Evolutionary conservation across 2,329 filamentous ascomycete species (phyloP), one percentile per base, ranked within the genome.

Genomic region (Alternaria infectoria): DNA sequence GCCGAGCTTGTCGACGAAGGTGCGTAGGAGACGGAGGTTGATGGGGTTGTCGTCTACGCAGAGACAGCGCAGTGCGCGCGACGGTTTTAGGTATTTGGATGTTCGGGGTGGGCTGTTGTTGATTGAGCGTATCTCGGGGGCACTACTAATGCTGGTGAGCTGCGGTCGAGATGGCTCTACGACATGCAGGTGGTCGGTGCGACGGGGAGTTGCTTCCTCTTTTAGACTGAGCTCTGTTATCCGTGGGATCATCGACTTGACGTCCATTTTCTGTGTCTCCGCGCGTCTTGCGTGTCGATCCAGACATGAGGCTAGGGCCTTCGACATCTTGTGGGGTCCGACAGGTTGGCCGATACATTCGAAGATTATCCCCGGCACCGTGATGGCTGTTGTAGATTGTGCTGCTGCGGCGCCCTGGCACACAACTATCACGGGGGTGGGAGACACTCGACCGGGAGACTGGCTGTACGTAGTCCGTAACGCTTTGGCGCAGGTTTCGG

Each of bases 11-110:
- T 76, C 69, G 21, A 80, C 69, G 40, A 81, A 79, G 3, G 76
- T 79, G 0, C 70, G 72, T 1, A 81, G 69, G 3, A 81, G 71
- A 1, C 73, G 74, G 5, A 81, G 74, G 56, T 81, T 81, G 69
- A 81, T 80, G 1, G 77, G 74, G 32, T 81, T 81, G 66, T 81
- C 79, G 43, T 81, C 79, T 4, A 80, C 79, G 10, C 77, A 75
- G 12, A 81, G 70, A 36, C 79, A 75, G 44, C 77, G 71, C 13
- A 79, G 59, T 1, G 74, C 63, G 5, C 63, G 68, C 13, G 70
- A 62, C 3, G 66, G 63, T 23, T 69, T 65, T 10, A 50, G 43
- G n/a, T 69, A 69, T 7, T 62, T 59, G 4, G 67, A 69, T 32
- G 70, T 68, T 55, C 70, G 73, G 23, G 69, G 32, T 4, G 71